Percentiles rank a stretch among this genome's conserved stretches.
Evolutionary conservation across 495 filamentous ascomycete species (phyloP).

Genomic region (Trichodelitschia bisporula): DNA sequence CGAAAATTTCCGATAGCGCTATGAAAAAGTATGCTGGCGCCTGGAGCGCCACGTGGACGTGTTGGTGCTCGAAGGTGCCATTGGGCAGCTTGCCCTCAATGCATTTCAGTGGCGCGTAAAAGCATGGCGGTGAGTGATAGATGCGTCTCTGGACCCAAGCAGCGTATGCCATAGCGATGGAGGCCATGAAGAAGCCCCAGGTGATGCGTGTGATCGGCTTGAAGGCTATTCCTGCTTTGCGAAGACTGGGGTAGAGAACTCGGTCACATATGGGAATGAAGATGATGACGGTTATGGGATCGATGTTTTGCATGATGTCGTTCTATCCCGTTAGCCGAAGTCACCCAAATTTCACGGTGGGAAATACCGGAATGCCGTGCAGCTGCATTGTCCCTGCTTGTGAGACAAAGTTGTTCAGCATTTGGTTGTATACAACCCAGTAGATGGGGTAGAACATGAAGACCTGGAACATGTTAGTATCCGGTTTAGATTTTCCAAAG

Average conservation of each 20-base stretch:
- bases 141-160: conserved; percentile 50
- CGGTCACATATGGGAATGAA: conserved; percentile 47
- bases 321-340: no score
- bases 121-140: conserved; percentile 32
- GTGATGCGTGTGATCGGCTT: conserved; percentile 52
- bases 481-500: conserved; percentile 38
- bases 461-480: conserved; percentile 32
- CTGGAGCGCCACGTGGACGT: conserved; percentile 19
- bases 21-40: conserved; percentile 24
- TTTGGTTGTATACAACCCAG: conserved; percentile 14
- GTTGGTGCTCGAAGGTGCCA: conserved; percentile 22
- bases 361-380: conserved; percentile 32
- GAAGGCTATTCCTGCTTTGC: conserved; percentile 37
- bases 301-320: conserved; percentile 55
- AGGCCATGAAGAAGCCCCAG: conserved; percentile 40
- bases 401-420: conserved; percentile 26
- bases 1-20: conserved; percentile 43
- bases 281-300: conserved; percentile 47
- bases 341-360: no score
- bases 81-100: conserved; percentile 5
- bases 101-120: conserved; percentile 7
- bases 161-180: conserved; percentile 36
- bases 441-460: conserved; percentile 33
- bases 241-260: conserved; percentile 40
- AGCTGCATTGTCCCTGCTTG: conserved; percentile 20